phyloP scores from a whole-genome alignment of 257 asterid species.

The Solanum chaucha region DNA sequence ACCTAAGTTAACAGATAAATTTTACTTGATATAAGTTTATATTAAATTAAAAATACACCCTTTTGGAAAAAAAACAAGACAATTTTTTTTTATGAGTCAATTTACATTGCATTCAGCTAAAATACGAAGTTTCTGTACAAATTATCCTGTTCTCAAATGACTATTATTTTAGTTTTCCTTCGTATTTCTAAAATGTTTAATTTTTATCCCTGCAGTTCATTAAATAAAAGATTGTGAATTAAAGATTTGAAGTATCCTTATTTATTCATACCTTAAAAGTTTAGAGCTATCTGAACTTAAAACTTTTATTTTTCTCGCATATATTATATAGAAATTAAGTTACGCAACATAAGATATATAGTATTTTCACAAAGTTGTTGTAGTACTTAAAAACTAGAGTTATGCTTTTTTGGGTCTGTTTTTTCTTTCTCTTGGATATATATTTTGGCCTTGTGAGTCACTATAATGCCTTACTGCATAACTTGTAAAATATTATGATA shows the following conservation, averaged over 20 bases:
- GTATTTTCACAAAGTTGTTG: neutral
- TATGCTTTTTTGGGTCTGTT: neutral
- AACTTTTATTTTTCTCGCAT: neutral
- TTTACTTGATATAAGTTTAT: too few relatives aligned
- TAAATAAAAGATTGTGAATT: neutral
- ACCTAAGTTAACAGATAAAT: neutral
- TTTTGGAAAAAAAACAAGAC: too few relatives aligned
- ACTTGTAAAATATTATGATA: too few relatives aligned
- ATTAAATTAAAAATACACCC: neutral
- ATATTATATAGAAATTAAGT: neutral
- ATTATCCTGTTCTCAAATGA: neutral
- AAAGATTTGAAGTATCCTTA: neutral
- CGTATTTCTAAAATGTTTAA: neutral
- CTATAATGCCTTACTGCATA: neutral
- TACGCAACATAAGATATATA: neutral
- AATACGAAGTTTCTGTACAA: neutral
- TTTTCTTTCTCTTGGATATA: too few relatives aligned
- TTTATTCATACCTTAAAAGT: neutral
- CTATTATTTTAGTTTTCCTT: neutral
- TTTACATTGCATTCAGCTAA: neutral
- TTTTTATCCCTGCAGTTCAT: neutral
- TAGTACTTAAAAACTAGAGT: neutral
- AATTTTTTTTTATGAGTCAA: neutral
- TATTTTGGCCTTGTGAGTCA: neutral
- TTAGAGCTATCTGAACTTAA: too few relatives aligned